These are phyloP conservation scores for Fusarium robinianum DNA, from an alignment of 2,329 filamentous ascomycete species.

Conservation along the genomic window DNA sequence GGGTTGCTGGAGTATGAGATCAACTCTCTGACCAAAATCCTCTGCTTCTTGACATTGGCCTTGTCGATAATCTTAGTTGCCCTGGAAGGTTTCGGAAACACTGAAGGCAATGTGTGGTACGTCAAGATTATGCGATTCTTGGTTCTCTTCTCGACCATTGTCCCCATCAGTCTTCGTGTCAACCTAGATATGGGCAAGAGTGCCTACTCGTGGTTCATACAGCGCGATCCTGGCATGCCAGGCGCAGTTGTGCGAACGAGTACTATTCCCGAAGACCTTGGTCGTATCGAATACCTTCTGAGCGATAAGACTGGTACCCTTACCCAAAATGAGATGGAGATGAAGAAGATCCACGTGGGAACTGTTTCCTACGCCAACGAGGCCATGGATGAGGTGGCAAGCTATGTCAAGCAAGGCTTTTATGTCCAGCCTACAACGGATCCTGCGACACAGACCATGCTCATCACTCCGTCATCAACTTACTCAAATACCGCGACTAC, in stretches of 20 bases:
- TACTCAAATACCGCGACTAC: slow-evolving; percentile 64
- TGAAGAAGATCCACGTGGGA: slow-evolving; percentile 98
- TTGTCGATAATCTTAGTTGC: slow-evolving; percentile 89
- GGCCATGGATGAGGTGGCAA: slow-evolving; percentile 94
- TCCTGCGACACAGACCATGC: slow-evolving; percentile 49
- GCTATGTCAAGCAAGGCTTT: slow-evolving; percentile 86
- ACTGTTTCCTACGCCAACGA: slow-evolving; percentile 98
- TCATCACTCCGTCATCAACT: slow-evolving; percentile 78
- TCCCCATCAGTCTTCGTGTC: slow-evolving; percentile 93
- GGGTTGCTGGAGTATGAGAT: slow-evolving; percentile 95
- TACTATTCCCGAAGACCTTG: slow-evolving; percentile 95
- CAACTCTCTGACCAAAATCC: slow-evolving; percentile 94
- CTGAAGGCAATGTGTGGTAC: slow-evolving; percentile 78
- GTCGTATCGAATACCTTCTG: slow-evolving; percentile 91
- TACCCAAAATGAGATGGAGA: slow-evolving; percentile 97
- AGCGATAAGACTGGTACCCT: slow-evolving; percentile 98
- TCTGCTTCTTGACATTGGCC: slow-evolving; percentile 84
- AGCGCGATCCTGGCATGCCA: slow-evolving; percentile 85
- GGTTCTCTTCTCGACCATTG: slow-evolving; percentile 98
- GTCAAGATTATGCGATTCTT: slow-evolving; percentile 98
- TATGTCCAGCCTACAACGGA: slow-evolving; percentile 55
- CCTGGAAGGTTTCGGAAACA: slow-evolving; percentile 76
- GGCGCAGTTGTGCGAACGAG: slow-evolving; percentile 94
- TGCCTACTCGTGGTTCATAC: slow-evolving; percentile 94
- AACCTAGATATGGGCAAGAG: slow-evolving; percentile 98